phyloP scores from a whole-genome alignment of 371 early-diverging fungal genomes.

The Syncephalastrum monosporum region DNA sequence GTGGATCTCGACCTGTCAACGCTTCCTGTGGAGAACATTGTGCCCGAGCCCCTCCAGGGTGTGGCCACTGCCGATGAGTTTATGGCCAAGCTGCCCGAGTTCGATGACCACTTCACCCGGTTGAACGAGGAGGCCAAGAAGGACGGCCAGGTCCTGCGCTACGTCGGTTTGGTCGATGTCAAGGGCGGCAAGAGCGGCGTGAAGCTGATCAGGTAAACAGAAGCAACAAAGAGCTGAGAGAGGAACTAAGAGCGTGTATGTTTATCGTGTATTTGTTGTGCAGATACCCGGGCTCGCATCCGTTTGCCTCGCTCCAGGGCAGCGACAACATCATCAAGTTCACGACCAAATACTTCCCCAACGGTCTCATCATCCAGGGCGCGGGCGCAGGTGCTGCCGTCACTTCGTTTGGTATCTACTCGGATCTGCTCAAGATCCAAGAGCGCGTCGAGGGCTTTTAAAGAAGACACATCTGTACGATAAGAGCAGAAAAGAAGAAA shows the following conservation, averaged over 20 bases:
- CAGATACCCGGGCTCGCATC: constrained; percentile 84
- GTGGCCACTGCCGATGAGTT: constrained; percentile 78
- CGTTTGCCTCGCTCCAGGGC: constrained; percentile 93
- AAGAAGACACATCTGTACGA: not conserved
- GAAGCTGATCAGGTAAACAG: constrained; percentile 65
- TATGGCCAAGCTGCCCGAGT: constrained; percentile 79
- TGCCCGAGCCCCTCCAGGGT: constrained; percentile 81
- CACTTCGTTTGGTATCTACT: constrained; percentile 94
- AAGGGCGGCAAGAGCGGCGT: constrained; percentile 69
- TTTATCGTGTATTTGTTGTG: constrained; percentile 6
- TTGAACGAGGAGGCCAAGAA: constrained; percentile 76
- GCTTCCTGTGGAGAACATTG: constrained; percentile 90
- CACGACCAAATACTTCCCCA: constrained; percentile 91
- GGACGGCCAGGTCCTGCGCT: constrained; percentile 81
- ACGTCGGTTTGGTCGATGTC: constrained; percentile 90
- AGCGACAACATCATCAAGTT: constrained; percentile 97
- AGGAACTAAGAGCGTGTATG: not conserved
- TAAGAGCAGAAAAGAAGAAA: too few relatives aligned
- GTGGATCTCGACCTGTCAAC: constrained; percentile 72
- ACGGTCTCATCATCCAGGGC: constrained; percentile 93
- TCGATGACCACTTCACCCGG: constrained; percentile 78
- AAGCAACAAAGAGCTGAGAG: not conserved
- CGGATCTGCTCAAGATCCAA: constrained; percentile 82
- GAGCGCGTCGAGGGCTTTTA: constrained; percentile 55
- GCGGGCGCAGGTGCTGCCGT: constrained; percentile 97